Percentiles rank a stretch among this genome's conserved stretches.
Evolutionary conservation across 768 basidiomycete species (phyloP).

Genomic region (Termitomyces titanicus): DNA sequence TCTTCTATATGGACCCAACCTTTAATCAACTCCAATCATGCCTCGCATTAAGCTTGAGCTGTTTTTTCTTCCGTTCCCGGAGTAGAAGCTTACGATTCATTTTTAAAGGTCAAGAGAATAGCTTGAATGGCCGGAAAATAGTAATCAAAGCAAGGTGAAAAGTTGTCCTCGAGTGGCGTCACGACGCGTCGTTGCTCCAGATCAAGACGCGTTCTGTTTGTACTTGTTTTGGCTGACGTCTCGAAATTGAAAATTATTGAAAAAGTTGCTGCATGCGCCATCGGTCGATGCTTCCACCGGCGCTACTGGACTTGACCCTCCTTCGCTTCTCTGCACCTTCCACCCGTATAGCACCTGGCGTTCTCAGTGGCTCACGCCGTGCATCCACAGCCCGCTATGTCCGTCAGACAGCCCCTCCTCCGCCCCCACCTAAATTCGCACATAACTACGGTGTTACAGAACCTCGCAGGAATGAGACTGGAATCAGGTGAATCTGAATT

Average conservation of each 20-base stretch:
- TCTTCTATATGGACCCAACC: not conserved
- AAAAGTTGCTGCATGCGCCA: no score
- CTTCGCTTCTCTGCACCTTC: slow-evolving; percentile 17
- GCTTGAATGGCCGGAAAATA: no score
- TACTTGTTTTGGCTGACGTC: not conserved
- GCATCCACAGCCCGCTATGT: slow-evolving; percentile 10
- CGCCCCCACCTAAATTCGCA: slow-evolving; percentile 1
- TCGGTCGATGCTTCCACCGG: slow-evolving; percentile 23
- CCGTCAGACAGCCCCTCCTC: slow-evolving; percentile 19
- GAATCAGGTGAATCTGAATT: not conserved
- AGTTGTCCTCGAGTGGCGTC: no score
- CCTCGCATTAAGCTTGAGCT: no score
- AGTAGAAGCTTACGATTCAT: no score
- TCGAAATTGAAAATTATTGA: not conserved
- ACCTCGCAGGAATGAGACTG: not conserved
- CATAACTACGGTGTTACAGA: slow-evolving; percentile 2
- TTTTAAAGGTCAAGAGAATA: no score
- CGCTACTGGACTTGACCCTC: slow-evolving; percentile 25
- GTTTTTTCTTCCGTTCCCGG: no score
- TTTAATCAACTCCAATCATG: not conserved
- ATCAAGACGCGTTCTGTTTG: not conserved
- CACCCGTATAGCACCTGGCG: slow-evolving; percentile 1
- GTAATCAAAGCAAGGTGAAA: no score
- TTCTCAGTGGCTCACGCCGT: slow-evolving; percentile 7
- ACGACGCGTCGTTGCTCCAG: not conserved